These are phyloP conservation scores for Orobanche coerulescens DNA, from an alignment of 257 asterid genomes.

Conservation along the genomic window DNA sequence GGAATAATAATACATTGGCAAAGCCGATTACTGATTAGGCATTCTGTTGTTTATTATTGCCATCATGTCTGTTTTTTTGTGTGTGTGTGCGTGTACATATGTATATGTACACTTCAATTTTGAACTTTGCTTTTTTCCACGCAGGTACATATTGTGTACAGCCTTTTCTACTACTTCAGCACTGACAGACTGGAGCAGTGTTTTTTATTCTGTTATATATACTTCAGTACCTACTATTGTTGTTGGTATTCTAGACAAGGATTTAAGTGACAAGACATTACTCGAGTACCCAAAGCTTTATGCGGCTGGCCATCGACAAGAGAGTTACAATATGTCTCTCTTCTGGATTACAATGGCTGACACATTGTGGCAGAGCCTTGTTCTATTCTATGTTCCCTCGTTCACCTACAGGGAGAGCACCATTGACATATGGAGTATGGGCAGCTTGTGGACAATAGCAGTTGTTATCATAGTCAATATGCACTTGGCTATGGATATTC, in stretches of 20 bases:
- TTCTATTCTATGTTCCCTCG: slow-evolving; percentile 77
- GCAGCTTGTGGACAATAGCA: slow-evolving; percentile 95
- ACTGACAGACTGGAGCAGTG: slow-evolving; percentile 95
- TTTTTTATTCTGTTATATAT: slow-evolving; percentile 80
- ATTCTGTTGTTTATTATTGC: neutral
- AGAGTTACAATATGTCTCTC: slow-evolving; percentile 81
- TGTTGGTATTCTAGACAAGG: slow-evolving; percentile 93
- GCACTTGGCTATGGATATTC: slow-evolving; percentile 94
- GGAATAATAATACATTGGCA: neutral
- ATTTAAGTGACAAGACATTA: slow-evolving; percentile 73
- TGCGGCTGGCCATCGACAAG: slow-evolving; percentile 85
- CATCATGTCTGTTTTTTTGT: neutral
- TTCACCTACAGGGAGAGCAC: slow-evolving; percentile 65
- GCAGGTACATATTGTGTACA: slow-evolving; percentile 82
- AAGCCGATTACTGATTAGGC: neutral
- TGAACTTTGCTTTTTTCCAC: slow-evolving; percentile 11
- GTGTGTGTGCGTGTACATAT: too few relatives aligned
- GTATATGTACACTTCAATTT: neutral
- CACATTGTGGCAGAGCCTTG: slow-evolving; percentile 97
- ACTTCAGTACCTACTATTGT: slow-evolving; percentile 91
- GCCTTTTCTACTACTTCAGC: slow-evolving; percentile 96
- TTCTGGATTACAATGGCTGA: slow-evolving; percentile 95
- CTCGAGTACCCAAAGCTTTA: slow-evolving; percentile 90
- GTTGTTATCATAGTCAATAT: slow-evolving; percentile 82
- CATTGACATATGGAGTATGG: slow-evolving; percentile 95